These are phyloP conservation scores for Crepidotus variabilis DNA, from an alignment of 768 basidiomycete species.

Conservation along the genomic window DNA sequence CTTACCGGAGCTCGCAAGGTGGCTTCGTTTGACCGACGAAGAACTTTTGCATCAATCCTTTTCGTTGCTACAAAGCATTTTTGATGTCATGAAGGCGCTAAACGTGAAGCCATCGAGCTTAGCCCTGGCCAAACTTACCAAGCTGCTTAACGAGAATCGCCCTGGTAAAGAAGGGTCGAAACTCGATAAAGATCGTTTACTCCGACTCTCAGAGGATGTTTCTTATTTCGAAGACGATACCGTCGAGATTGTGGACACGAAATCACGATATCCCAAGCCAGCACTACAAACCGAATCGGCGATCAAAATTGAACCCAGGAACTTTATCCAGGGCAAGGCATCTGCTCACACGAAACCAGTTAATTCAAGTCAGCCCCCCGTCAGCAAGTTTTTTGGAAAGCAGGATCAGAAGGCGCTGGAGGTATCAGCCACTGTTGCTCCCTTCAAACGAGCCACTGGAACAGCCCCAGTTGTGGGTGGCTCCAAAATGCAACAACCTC, in stretches of 20 bases:
- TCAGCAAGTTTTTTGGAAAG: constrained; percentile 20
- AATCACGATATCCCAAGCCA: constrained; percentile 31
- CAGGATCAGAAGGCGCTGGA: constrained; percentile 32
- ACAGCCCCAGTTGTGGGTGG: constrained; percentile 1
- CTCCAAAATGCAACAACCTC: constrained; percentile 7
- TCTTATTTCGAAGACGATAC: constrained; percentile 58
- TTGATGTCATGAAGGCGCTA: constrained; percentile 71
- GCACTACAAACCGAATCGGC: constrained; percentile 1
- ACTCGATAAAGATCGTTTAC: constrained; percentile 53
- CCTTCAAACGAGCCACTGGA: constrained; percentile 32
- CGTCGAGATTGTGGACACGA: constrained; percentile 51
- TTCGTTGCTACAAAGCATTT: constrained; percentile 72
- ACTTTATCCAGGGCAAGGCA: constrained; percentile 13
- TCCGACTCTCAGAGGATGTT: constrained; percentile 64
- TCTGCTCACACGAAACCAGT: neutral
- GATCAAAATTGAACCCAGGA: constrained; percentile 5
- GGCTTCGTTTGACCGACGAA: constrained; percentile 90
- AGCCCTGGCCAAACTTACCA: constrained; percentile 64
- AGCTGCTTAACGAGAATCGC: constrained; percentile 55
- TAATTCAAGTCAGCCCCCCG: neutral
- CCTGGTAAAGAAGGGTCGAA: constrained; percentile 42
- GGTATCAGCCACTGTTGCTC: constrained; percentile 32
- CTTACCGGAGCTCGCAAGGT: constrained; percentile 73
- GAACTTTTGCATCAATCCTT: constrained; percentile 91
- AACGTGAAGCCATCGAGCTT: constrained; percentile 49